phyloP scores from a whole-genome alignment of 805 yeast genomes.

The Zygotorulaspora florentina region DNA sequence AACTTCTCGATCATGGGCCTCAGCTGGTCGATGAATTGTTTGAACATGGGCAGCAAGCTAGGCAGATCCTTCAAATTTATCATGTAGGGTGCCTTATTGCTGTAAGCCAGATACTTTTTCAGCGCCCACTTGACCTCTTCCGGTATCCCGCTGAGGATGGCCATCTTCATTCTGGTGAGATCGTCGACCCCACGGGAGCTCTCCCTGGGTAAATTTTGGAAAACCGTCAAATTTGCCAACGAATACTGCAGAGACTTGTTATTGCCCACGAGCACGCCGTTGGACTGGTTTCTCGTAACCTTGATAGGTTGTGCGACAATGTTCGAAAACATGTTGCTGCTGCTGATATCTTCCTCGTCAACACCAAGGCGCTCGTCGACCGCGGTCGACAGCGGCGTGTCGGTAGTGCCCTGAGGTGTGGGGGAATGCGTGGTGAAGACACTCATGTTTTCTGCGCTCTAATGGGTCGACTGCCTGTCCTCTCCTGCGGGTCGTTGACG shows the following conservation, averaged over 20 bases:
- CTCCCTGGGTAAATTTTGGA: constrained; percentile 33
- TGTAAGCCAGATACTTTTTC: constrained; percentile 37
- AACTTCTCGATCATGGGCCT: constrained; percentile 25
- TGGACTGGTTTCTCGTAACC: constrained; percentile 30
- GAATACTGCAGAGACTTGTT: constrained; percentile 29
- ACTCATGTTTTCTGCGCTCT: background rate
- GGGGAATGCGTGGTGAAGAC: constrained; percentile 14
- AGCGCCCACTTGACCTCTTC: constrained; percentile 73
- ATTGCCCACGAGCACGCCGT: constrained; percentile 18
- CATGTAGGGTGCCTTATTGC: constrained; percentile 46
- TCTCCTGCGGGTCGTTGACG: background rate
- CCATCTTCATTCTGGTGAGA: constrained; percentile 62
- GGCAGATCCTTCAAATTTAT: constrained; percentile 44
- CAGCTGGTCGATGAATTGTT: constrained; percentile 30
- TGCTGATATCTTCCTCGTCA: constrained; percentile 8
- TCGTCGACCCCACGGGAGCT: constrained; percentile 56
- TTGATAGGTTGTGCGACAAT: constrained; percentile 29
- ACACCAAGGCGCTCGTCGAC: constrained; percentile 6
- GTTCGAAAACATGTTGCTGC: constrained; percentile 21
- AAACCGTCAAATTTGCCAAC: constrained; percentile 30
- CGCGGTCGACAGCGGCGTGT: constrained; percentile 5
- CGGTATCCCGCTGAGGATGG: constrained; percentile 59
- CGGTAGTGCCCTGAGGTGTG: constrained; percentile 12
- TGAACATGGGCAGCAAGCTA: constrained; percentile 37
- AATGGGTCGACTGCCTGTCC: background rate